These are phyloP conservation scores for Paxillus involutus DNA, from an alignment of 768 basidiomycete species.

Conservation along the genomic window DNA sequence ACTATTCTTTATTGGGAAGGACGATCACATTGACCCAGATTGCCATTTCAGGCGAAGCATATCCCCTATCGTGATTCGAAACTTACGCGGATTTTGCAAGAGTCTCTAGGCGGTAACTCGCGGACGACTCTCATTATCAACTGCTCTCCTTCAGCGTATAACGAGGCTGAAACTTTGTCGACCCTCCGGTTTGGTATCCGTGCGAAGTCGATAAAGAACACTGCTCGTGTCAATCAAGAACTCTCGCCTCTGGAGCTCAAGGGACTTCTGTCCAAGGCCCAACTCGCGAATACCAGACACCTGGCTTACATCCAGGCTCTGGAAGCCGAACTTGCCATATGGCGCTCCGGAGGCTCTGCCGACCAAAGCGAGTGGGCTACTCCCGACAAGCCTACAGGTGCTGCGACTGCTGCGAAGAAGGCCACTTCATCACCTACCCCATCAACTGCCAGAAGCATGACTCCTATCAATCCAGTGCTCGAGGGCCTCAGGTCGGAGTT, in stretches of 20 bases:
- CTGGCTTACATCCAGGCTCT: constrained; percentile 86
- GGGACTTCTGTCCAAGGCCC: constrained; percentile 84
- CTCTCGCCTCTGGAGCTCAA: constrained; percentile 96
- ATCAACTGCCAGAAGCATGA: constrained; percentile 66
- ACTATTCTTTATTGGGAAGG: background rate
- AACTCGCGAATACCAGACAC: constrained; percentile 79
- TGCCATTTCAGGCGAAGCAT: constrained; percentile 73
- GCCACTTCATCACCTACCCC: constrained; percentile 60
- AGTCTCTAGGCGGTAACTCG: constrained; percentile 94
- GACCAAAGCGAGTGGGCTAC: constrained; percentile 82
- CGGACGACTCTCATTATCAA: constrained; percentile 98
- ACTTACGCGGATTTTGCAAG: constrained; percentile 98
- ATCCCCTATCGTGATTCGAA: constrained; percentile 99
- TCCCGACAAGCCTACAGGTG: constrained; percentile 53
- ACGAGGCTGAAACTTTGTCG: constrained; percentile 93
- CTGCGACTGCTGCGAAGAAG: constrained; percentile 46
- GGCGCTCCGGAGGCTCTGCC: constrained; percentile 86
- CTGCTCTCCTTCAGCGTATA: constrained; percentile 96
- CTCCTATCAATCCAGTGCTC: constrained; percentile 71
- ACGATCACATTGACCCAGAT: constrained; percentile 4
- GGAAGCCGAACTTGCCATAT: constrained; percentile 87
- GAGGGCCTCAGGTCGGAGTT: constrained; percentile 71
- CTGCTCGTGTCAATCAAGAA: constrained; percentile 97
- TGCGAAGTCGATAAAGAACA: constrained; percentile 99
- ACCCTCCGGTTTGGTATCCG: constrained; percentile 99